These are phyloP conservation scores for Ustilago cynodontis DNA, from an alignment of 1,284 basidiomycete genomes.

Conservation along the genomic window DNA sequence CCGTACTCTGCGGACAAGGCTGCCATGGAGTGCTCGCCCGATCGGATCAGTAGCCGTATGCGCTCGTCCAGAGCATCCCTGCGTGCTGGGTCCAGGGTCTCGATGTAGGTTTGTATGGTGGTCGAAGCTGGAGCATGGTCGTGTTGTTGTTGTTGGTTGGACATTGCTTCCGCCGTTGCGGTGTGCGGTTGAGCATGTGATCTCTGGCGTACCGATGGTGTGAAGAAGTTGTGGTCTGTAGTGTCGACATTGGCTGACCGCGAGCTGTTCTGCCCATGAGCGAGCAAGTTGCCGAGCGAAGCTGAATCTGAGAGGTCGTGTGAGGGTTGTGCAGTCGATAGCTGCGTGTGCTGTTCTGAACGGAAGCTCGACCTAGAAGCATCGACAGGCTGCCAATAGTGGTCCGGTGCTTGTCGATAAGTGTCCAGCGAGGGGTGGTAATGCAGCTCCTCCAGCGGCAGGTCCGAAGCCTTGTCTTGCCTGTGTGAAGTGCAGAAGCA, in stretches of 20 bases:
- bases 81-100: slow-evolving; percentile 6
- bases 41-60: slow-evolving; percentile 14
- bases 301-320: background rate
- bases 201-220: slow-evolving; percentile 15
- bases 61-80: slow-evolving; percentile 15
- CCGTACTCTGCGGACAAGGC: slow-evolving; percentile 17
- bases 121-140: background rate
- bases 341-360: background rate
- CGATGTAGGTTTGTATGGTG: slow-evolving; percentile 19
- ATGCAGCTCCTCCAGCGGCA: slow-evolving; percentile 32
- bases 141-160: background rate
- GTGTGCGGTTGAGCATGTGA: background rate
- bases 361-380: background rate
- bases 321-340: background rate
- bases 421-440: slow-evolving; percentile 20
- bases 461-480: slow-evolving; percentile 31
- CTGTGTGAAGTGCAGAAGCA: slow-evolving; percentile 39
- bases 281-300: slow-evolving; percentile 1
- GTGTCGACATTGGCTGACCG: background rate
- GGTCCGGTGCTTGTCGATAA: slow-evolving; percentile 12
- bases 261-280: background rate
- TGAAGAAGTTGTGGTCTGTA: slow-evolving; percentile 34
- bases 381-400: slow-evolving; percentile 21
- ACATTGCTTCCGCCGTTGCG: background rate
- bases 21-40: slow-evolving; percentile 36